A percentile compares a stretch with the other conserved stretches of the same genome.
These are phyloP conservation scores for Hyaloscypha variabilis DNA, from an alignment of 495 filamentous ascomycete genomes.

Conservation along the genomic window DNA sequence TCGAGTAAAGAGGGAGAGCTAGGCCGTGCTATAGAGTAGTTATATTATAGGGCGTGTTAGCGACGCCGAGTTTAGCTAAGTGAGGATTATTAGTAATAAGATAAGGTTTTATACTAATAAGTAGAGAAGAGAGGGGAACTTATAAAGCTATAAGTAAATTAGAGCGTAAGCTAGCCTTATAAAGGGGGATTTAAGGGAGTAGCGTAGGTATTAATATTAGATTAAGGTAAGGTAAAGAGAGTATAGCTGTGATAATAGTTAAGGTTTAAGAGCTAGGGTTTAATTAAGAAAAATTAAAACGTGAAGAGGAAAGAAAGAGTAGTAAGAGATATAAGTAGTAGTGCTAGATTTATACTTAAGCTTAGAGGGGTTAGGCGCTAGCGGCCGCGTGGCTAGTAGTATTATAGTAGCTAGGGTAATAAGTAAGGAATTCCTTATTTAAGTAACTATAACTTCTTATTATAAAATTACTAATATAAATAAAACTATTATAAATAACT, in stretches of 20 bases:
- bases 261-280: background rate
- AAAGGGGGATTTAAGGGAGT: slow-evolving; percentile 2
- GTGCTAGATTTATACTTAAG: slow-evolving; percentile 19
- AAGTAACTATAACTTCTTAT: background rate
- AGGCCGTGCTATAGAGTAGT: background rate
- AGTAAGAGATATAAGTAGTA: slow-evolving; percentile 11
- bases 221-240: slow-evolving; percentile 9
- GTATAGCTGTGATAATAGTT: background rate
- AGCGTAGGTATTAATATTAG: slow-evolving; percentile 1
- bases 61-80: slow-evolving; percentile 9
- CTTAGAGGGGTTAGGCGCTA: slow-evolving; percentile 13
- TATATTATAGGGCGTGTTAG: background rate
- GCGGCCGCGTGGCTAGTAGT: background rate
- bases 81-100: slow-evolving; percentile 6
- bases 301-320: slow-evolving; percentile 11
- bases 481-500: too few species aligned
- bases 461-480: background rate
- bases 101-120: slow-evolving; percentile 11
- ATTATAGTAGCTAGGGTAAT: slow-evolving; percentile 8
- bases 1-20: slow-evolving; percentile 11
- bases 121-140: slow-evolving; percentile 17
- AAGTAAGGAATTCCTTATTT: slow-evolving; percentile 19
- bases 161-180: background rate
- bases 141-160: background rate
- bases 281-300: background rate